Conservation (phyloP, 2,329 filamentous ascomycete genomes). For the Monosporascus sp. region DNA sequence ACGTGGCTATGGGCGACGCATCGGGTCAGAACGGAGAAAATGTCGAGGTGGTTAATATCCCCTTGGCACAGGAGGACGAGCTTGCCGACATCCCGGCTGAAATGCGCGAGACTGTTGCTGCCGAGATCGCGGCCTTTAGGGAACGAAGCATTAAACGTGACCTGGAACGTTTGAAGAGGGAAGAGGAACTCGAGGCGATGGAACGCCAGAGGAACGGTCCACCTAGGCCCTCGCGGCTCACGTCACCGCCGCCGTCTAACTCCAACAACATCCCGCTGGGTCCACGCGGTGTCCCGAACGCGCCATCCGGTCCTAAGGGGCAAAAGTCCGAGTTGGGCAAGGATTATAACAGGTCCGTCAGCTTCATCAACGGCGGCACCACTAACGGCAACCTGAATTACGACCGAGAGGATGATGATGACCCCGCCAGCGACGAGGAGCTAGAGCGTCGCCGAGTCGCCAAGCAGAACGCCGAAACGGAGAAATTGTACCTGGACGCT, state of each 20-base stretch:
- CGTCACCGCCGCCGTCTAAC: conserved; percentile 61
- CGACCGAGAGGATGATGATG: conserved; percentile 76
- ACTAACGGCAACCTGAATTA: conserved; percentile 54
- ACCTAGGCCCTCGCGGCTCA: conserved; percentile 58
- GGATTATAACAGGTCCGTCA: conserved; percentile 54
- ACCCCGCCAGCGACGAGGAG: conserved; percentile 82
- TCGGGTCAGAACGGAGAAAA: conserved; percentile 52
- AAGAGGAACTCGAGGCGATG: conserved; percentile 87
- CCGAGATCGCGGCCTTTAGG: conserved; percentile 89
- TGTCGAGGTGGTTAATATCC: conserved; percentile 85
- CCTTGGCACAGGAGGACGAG: conserved; percentile 83
- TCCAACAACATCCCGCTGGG: conserved; percentile 73
- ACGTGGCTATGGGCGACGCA: conserved; percentile 62
- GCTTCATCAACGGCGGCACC: conserved; percentile 75
- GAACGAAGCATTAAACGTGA: conserved; percentile 87
- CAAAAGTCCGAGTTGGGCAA: conserved; percentile 45
- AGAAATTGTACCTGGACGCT: conserved; percentile 77
- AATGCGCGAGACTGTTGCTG: conserved; percentile 90
- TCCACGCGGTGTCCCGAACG: conserved; percentile 65
- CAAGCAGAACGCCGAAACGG: conserved; percentile 68
- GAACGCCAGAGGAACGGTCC: conserved; percentile 70
- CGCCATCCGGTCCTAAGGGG: conserved; percentile 60
- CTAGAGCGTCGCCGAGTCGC: conserved; percentile 66
- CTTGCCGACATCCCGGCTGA: conserved; percentile 92
- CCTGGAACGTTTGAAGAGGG: conserved; percentile 76